Conservation (phyloP, 805 yeast species). For the Barnettozyma salicaria region DNA sequence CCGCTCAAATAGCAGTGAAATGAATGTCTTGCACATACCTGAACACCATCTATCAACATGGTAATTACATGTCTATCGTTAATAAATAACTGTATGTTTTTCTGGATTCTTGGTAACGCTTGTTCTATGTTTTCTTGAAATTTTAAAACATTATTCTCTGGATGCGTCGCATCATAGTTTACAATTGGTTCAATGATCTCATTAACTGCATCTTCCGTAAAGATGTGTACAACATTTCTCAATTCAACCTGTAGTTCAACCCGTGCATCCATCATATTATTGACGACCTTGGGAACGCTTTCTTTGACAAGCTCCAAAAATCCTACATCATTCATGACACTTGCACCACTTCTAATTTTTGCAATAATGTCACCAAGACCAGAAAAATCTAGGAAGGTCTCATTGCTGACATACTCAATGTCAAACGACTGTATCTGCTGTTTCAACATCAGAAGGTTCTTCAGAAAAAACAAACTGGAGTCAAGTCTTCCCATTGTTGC, state of each 20-base stretch:
- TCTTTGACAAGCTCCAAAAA: constrained; percentile 50
- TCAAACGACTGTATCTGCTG: constrained; percentile 72
- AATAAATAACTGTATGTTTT: constrained; percentile 48
- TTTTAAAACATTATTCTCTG: constrained; percentile 29
- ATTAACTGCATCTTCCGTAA: constrained; percentile 52
- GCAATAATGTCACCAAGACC: constrained; percentile 56
- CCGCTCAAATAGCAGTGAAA: not conserved
- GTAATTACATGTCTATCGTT: constrained; percentile 46
- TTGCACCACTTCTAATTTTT: constrained; percentile 30
- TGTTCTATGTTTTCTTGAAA: constrained; percentile 45
- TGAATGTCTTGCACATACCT: constrained; percentile 18
- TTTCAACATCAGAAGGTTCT: constrained; percentile 64
- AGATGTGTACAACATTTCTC: constrained; percentile 61
- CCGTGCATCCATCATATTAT: constrained; percentile 75
- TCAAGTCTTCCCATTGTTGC: constrained; percentile 47
- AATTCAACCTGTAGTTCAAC: constrained; percentile 68
- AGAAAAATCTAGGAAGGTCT: constrained; percentile 73
- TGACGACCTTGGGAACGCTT: constrained; percentile 72
- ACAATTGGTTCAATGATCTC: constrained; percentile 44
- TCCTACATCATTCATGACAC: constrained; percentile 22
- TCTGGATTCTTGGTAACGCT: constrained; percentile 52
- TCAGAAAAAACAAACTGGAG: constrained; percentile 60
- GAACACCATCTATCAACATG: constrained; percentile 57
- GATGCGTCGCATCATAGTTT: constrained; percentile 16
- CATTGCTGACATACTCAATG: constrained; percentile 67